Evolutionary conservation across 2,329 filamentous ascomycete genomes (phyloP), one percentile per base, ranked within the genome.

Genomic region (Cytospora piceicola): DNA sequence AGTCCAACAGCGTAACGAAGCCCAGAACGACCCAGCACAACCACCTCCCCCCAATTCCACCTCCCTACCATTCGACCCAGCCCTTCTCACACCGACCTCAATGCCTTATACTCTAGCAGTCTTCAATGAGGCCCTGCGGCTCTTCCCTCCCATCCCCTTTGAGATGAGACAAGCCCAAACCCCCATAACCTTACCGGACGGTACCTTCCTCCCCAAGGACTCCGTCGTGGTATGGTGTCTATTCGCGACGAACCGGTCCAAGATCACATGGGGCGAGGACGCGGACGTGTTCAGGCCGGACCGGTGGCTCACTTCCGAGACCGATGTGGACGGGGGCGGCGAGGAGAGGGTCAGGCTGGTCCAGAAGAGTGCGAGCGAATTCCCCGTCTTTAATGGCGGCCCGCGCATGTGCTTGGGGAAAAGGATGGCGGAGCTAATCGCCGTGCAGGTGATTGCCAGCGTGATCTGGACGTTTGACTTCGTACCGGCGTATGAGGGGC

Each of bases 121-220:
- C 15, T 88, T 89, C 71, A 86, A 88, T 73, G 88, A 90, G 71
- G 74, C 83, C 2, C 76, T 90, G 3, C 82, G 88, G 4, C 77
- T 90, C 8, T 88, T 85, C 69, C 88, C 88, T 3, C 87, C 87
- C 2, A 84, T 90, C 32, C 88, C 88, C 1, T 86, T 90, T 67
- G 88, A 90, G 72, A 83, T 90, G 69, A 88, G 87, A 72, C 85
- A 90, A 74, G 82, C 81, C 67, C 80, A 82, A 29, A 73, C 78
- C 61, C 73, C 79, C 22, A 82, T 82, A 3, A 83, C 81, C 0
- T 78, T 90, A 2, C 87, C 87, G 0, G 87, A 89, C 70, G 86
- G 85, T 4, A 89, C 87, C 0, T 82, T 79, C 56, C 78, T 90
- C 4, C 85, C 86, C 0, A 72, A 75, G 32, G 73, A 77, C 15